Percentiles rank a stretch among this genome's conserved stretches.
Conservation (phyloP, 306 rosid genomes). For the Pachyrhizus erosus region DNA sequence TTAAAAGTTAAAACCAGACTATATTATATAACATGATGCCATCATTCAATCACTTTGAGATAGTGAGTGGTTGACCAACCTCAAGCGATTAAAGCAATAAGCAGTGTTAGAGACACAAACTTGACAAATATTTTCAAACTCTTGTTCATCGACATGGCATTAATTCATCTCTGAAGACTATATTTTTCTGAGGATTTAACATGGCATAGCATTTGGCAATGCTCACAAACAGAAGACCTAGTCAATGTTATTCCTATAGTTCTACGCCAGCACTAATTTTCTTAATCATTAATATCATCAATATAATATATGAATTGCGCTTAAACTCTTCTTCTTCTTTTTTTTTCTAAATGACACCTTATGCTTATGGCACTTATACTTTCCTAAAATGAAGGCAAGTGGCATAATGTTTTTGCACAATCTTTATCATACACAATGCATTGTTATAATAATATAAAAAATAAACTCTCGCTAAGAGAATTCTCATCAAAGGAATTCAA, state of each 20-base stretch:
- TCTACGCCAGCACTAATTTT: neutral
- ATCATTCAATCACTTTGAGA: neutral
- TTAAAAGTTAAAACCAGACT: neutral
- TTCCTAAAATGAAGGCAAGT: neutral
- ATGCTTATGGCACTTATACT: neutral
- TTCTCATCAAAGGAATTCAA: neutral
- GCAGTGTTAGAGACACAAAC: neutral
- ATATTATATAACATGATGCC: neutral
- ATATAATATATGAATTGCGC: neutral
- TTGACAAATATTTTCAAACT: neutral
- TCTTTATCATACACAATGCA: neutral
- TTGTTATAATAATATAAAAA: neutral
- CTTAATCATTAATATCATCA: neutral
- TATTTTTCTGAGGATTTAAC: neutral
- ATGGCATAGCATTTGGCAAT: neutral
- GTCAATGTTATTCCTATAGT: neutral
- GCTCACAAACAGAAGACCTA: neutral
- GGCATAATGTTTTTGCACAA: neutral
- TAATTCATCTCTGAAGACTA: neutral
- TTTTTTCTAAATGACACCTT: neutral
- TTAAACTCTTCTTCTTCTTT: neutral
- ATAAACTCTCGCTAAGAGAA: neutral
- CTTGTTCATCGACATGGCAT: neutral
- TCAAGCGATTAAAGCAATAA: neutral
- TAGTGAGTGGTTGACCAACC: slow-evolving; percentile 23